phyloP scores from a whole-genome alignment of 2,329 filamentous ascomycete genomes.

The Arthrobotrys iridis region DNA sequence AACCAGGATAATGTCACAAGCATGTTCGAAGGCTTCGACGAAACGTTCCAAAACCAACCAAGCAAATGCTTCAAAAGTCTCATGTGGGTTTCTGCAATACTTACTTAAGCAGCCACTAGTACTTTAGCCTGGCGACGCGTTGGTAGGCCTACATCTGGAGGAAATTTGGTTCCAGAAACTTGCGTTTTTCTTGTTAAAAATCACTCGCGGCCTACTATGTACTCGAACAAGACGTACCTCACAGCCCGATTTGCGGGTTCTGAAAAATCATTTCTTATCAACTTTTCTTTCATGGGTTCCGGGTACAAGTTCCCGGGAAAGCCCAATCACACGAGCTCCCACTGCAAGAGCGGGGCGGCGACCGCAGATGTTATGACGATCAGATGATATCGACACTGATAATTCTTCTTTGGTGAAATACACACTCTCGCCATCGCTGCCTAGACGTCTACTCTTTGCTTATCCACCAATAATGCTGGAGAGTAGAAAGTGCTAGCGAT shows the following conservation, averaged over 20 bases:
- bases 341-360: neutral
- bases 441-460: slow-evolving; percentile 37
- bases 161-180: slow-evolving; percentile 5
- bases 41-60: slow-evolving; percentile 27
- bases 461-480: neutral
- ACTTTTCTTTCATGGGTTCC: neutral
- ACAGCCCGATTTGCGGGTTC: slow-evolving; percentile 36
- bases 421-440: slow-evolving; percentile 44
- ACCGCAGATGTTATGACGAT: slow-evolving; percentile 24
- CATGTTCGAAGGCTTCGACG: slow-evolving; percentile 6
- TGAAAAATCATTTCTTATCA: too few species aligned
- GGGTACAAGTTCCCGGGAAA: slow-evolving; percentile 21
- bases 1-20: slow-evolving; percentile 28
- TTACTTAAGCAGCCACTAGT: too few species aligned
- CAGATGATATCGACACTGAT: slow-evolving; percentile 20
- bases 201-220: slow-evolving; percentile 19
- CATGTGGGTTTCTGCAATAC: neutral
- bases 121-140: neutral
- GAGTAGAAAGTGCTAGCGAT: neutral
- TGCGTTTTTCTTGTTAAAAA: slow-evolving; percentile 26
- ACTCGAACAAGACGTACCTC: slow-evolving; percentile 27
- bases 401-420: slow-evolving; percentile 19
- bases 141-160: neutral
- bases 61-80: slow-evolving; percentile 8
- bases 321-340: slow-evolving; percentile 27